Conservation (phyloP, 192 early-diverging fungal species). For the Allomyces javanicus region DNA sequence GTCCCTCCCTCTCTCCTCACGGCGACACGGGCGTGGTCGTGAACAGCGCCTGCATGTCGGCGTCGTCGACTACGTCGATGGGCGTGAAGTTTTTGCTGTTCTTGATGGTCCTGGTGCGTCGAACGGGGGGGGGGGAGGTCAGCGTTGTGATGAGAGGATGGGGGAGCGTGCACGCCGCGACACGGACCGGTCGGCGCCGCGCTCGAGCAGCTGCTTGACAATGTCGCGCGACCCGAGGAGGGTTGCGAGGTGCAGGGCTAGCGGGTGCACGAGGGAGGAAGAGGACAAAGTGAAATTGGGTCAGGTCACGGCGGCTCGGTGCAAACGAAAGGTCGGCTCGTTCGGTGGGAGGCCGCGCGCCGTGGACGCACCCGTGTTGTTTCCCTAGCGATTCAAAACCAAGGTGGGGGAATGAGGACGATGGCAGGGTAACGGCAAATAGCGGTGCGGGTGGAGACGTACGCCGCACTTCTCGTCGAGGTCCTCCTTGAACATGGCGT, state of each 20-base stretch:
- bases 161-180: too few species aligned
- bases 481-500: conserved; percentile 27
- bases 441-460: neutral
- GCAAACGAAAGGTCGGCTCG: too few species aligned
- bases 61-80: neutral
- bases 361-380: conserved; percentile 15
- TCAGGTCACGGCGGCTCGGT: too few species aligned
- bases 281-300: too few species aligned
- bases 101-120: neutral
- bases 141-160: too few species aligned
- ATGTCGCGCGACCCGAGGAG: conserved; percentile 25
- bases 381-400: conserved; percentile 11
- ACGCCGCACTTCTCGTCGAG: conserved; percentile 30
- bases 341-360: too few species aligned
- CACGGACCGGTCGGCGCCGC: conserved; percentile 17
- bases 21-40: neutral
- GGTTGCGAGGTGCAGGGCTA: conserved; percentile 33
- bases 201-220: conserved; percentile 26
- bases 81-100: neutral
- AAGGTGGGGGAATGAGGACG: neutral
- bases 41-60: neutral
- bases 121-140: neutral
- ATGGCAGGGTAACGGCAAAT: neutral
- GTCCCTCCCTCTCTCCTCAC: too few species aligned
- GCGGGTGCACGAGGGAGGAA: too few species aligned